phyloP scores from a whole-genome alignment of 2,329 filamentous ascomycete genomes.

The Emmonsia crescens region DNA sequence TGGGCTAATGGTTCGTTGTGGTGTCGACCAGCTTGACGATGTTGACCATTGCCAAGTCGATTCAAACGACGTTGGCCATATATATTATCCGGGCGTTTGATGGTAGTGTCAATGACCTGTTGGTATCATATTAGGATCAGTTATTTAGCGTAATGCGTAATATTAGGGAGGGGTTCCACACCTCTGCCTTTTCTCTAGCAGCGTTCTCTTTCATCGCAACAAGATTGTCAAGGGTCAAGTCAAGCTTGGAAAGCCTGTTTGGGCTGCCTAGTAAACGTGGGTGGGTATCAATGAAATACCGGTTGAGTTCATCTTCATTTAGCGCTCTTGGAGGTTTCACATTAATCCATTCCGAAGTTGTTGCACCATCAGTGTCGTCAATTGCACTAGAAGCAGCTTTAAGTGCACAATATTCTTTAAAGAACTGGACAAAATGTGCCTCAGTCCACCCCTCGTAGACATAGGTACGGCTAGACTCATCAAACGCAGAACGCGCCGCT shows the following conservation, averaged over 20 bases:
- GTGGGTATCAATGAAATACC: background rate
- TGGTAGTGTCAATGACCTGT: background rate
- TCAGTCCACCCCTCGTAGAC: constrained; percentile 3
- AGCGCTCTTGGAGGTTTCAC: background rate
- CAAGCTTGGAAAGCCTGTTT: background rate
- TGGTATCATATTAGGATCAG: background rate
- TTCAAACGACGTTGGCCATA: background rate
- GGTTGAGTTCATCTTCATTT: background rate
- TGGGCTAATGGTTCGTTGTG: background rate
- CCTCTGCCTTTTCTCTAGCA: background rate
- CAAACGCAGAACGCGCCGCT: background rate
- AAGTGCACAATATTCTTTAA: constrained; percentile 3
- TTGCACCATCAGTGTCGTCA: no score
- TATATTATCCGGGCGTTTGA: background rate
- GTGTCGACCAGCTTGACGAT: background rate
- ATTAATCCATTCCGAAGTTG: background rate
- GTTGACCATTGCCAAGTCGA: background rate
- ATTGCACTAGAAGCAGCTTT: background rate
- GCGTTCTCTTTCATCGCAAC: background rate
- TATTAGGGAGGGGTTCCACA: background rate
- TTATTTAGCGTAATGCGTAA: background rate
- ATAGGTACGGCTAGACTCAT: background rate
- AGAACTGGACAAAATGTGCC: constrained; percentile 6
- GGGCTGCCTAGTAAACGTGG: background rate
- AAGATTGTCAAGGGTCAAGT: background rate